Base-by-base conservation (phyloP, 2,329 filamentous ascomycete species). In the Pyrenophora tritici-repentis region DNA sequence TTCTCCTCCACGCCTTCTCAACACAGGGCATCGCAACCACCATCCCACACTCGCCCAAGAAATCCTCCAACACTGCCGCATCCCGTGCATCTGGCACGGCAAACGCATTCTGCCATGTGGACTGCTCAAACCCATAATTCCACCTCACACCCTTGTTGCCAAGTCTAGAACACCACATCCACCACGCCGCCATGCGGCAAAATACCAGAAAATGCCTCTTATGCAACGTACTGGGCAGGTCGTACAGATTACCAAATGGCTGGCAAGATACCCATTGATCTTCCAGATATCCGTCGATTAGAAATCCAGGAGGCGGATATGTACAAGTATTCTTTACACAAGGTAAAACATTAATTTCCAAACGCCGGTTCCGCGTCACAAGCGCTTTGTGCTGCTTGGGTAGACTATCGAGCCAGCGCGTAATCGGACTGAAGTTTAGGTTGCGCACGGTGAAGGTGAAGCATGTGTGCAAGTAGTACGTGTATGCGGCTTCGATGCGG, bases 401-500 rank as follows among this genome's bases (percentile, higher is more conserved):
- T 1, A 70, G 24, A 5, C 29, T 46, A 0, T 42, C 42, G 2
- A 67, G 35, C 63, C 61, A 70, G n/a, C 24, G 31, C 12, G 35
- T 46, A 1, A 62, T 31, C 2, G 31, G 35, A 0, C 16, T 10
- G 53, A 65, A 70, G n/a, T 60, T 41, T 7, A 67, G 53, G 29
- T 61, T 58, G 18, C 48, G 39, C 1, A 65, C 42, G 3, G 39
- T 20, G 46, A 54, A 61, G 9, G 37, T 48, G 40, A 71, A 69
- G 13, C 37, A 24, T 2, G 56, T 50, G 26, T 24, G 35, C 1
- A 55, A 56, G 49, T 67, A 71, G 52, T 64, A 69, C 13, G 51
- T 49, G 32, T 68, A 67, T 17, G 62, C 61, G 3, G 59, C 61
- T 56, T 71, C 68, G n/a, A 61, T 56, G 6, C 67, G 58, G n/a